Conservation (phyloP, 169 alveolate species). For the Besnoitia besnoiti region DNA sequence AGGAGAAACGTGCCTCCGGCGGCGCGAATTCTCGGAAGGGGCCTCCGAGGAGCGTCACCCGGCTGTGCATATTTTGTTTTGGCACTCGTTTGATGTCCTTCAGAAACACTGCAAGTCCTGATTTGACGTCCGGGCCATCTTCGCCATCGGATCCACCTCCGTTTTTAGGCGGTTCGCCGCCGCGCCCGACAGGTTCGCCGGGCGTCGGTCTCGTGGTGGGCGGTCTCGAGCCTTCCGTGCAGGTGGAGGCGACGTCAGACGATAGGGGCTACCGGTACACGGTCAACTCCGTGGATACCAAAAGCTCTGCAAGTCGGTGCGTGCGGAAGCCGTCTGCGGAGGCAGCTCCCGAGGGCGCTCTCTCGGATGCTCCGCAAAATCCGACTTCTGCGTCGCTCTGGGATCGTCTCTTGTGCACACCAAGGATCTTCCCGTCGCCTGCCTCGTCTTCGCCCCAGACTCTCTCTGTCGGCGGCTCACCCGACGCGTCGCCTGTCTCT, state of each 20-base stretch:
- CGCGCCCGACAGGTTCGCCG: not conserved
- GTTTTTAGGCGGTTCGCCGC: no score
- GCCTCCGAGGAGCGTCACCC: no score
- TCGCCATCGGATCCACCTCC: no score
- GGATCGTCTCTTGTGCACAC: not conserved
- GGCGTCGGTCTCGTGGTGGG: conserved; percentile 25
- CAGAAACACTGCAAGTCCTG: no score
- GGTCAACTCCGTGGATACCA: not conserved
- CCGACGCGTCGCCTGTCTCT: not conserved
- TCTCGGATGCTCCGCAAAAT: not conserved
- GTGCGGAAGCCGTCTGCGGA: not conserved
- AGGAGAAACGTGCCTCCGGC: no score
- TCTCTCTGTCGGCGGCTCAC: not conserved
- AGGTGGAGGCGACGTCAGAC: conserved; percentile 16
- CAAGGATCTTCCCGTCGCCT: not conserved
- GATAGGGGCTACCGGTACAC: not conserved
- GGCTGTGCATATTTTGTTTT: no score
- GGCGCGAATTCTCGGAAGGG: no score
- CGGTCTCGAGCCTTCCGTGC: conserved; percentile 15
- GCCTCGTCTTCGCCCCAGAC: not conserved
- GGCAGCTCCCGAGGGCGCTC: not conserved
- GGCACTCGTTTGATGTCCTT: no score
- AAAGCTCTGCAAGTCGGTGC: not conserved
- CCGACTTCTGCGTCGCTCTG: not conserved
- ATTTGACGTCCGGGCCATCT: no score